Evolutionary conservation across 1,284 basidiomycete species (phyloP).

Genomic region (Apiotrichum montevideense): DNA sequence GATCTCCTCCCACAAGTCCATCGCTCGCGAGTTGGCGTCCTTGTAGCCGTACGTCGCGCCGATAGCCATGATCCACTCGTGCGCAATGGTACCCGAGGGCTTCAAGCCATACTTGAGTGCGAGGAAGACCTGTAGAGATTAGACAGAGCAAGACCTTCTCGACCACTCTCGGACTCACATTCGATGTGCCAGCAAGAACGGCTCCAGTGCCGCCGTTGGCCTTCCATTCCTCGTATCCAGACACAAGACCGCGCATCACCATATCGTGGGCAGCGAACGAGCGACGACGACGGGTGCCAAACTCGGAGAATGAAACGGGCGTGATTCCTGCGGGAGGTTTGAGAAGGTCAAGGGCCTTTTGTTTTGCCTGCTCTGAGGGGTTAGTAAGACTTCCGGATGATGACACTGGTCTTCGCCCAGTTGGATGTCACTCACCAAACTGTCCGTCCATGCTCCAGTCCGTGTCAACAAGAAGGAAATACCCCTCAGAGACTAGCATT

Average conservation of each 20-base stretch:
- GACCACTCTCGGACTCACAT: conserved; percentile 51
- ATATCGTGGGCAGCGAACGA: conserved; percentile 74
- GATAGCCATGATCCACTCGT: conserved; percentile 95
- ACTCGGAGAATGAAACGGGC: conserved; percentile 79
- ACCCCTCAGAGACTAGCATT: conserved; percentile 45
- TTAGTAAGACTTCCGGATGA: neutral
- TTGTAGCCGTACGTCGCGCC: conserved; percentile 77
- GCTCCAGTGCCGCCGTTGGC: conserved; percentile 49
- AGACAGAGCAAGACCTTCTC: neutral
- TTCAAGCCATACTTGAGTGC: conserved; percentile 64
- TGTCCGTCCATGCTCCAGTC: conserved; percentile 82
- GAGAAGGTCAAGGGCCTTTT: conserved; percentile 66
- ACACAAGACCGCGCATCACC: conserved; percentile 64
- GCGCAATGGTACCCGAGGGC: conserved; percentile 80
- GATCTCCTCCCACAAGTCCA: conserved; percentile 76
- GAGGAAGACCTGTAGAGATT: conserved; percentile 60
- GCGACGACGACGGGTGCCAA: conserved; percentile 82
- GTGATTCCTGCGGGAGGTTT: conserved; percentile 42
- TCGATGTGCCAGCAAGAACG: conserved; percentile 74
- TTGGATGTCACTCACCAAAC: conserved; percentile 48
- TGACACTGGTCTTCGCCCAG: neutral
- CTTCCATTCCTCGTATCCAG: conserved; percentile 56
- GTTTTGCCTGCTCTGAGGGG: conserved; percentile 56
- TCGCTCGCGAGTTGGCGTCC: conserved; percentile 62
- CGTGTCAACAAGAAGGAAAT: conserved; percentile 58